Percentiles rank a stretch among this genome's conserved stretches.
Evolutionary conservation across 2,329 filamentous ascomycete species (phyloP).

Genomic region (Apiospora marii): DNA sequence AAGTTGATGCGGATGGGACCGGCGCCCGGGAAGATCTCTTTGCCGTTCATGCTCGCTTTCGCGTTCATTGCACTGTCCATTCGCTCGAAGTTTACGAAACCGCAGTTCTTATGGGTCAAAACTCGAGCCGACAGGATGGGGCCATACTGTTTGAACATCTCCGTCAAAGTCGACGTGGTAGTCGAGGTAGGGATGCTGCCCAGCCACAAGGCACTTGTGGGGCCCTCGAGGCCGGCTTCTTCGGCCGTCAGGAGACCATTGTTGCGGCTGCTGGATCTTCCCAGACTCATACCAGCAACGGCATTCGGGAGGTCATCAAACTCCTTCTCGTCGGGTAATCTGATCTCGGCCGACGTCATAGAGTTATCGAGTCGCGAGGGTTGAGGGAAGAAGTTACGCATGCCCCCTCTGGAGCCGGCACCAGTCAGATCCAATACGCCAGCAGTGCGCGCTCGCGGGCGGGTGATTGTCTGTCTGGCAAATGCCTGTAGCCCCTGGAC

Average conservation of each 20-base stretch:
- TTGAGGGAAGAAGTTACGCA: constrained; percentile 79
- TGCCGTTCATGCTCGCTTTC: constrained; percentile 88
- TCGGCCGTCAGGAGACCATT: constrained; percentile 75
- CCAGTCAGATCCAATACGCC: constrained; percentile 80
- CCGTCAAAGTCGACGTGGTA: constrained; percentile 90
- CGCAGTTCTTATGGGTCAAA: constrained; percentile 97
- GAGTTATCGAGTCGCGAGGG: constrained; percentile 76
- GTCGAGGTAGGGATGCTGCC: constrained; percentile 97
- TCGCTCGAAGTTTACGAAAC: constrained; percentile 96
- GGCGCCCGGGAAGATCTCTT: constrained; percentile 97
- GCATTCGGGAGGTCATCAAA: constrained; percentile 84
- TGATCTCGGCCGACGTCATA: constrained; percentile 78
- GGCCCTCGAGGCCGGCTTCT: constrained; percentile 83
- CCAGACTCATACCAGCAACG: constrained; percentile 81
- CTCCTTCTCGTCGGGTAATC: constrained; percentile 76
- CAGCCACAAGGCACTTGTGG: constrained; percentile 94
- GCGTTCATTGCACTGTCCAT: constrained; percentile 91
- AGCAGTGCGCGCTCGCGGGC: constrained; percentile 89
- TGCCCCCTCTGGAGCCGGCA: constrained; percentile 58
- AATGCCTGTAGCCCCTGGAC: constrained; percentile 78
- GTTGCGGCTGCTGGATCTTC: constrained; percentile 69
- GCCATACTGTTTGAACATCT: constrained; percentile 95
- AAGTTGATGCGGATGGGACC: constrained; percentile 96
- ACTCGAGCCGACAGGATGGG: constrained; percentile 91
- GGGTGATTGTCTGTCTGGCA: constrained; percentile 80